These are phyloP conservation scores for Pythium folliculosum DNA, from an alignment of 352 stramenopile genomes.

Conservation along the genomic window DNA sequence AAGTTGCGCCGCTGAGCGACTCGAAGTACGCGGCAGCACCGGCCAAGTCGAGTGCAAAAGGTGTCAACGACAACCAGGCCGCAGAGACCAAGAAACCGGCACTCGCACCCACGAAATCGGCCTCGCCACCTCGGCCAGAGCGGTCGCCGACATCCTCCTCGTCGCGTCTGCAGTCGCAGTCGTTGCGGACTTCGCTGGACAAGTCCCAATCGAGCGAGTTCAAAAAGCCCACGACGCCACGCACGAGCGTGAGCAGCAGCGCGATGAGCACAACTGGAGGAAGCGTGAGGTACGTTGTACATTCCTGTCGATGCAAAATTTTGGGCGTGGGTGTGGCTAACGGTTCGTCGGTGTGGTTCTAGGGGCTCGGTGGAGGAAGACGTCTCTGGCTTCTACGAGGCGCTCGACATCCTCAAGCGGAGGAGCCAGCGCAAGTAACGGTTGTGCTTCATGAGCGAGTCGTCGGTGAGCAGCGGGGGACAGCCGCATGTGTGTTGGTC, in stretches of 20 bases:
- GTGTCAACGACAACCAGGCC: constrained; percentile 8
- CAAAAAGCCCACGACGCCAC: constrained; percentile 15
- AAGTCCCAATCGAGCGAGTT: neutral
- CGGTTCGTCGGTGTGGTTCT: neutral
- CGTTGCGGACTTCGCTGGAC: neutral
- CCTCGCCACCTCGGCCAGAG: neutral
- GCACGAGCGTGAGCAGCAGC: neutral
- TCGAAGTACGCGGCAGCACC: constrained; percentile 3
- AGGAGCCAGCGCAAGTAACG: constrained; percentile 20
- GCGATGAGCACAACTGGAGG: neutral
- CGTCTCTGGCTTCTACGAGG: constrained; percentile 77
- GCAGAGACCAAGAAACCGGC: neutral
- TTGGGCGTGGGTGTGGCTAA: too few species aligned
- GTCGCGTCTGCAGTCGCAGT: neutral
- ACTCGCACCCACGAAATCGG: neutral
- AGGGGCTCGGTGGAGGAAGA: constrained; percentile 67
- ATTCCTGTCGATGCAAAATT: too few species aligned
- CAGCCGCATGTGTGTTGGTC: too few species aligned
- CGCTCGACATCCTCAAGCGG: constrained; percentile 73
- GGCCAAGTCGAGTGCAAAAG: neutral
- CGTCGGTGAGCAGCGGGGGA: too few species aligned
- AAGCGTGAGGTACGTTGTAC: too few species aligned
- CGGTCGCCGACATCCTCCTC: neutral
- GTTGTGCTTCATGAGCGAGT: too few species aligned
- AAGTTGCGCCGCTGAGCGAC: neutral